Conservation (phyloP, 1,139 yeast species). For the Insectozyma bohioensis region DNA sequence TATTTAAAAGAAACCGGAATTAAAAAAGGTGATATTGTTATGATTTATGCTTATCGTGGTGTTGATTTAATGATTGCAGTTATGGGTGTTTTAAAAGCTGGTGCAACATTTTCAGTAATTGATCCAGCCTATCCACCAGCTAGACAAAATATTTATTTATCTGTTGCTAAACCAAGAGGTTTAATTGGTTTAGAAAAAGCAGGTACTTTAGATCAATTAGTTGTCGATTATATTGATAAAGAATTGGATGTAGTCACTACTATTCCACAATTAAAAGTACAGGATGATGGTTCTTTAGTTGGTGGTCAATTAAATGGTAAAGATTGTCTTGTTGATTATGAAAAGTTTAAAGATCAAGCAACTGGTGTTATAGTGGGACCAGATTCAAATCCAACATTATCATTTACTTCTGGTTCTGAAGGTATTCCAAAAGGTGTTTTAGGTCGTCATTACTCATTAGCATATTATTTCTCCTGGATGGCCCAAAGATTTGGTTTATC, state of each 20-base stretch:
- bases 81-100: conserved; percentile 96
- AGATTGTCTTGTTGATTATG: conserved; percentile 55
- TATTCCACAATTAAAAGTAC: conserved; percentile 74
- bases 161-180: conserved; percentile 92
- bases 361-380: conserved; percentile 97
- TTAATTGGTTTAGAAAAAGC: conserved; percentile 89
- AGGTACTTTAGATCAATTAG: conserved; percentile 74
- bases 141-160: conserved; percentile 87
- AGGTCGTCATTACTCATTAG: conserved; percentile 95
- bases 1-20: conserved; percentile 80
- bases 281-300: conserved; percentile 69
- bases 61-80: conserved; percentile 96
- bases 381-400: conserved; percentile 92
- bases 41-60: conserved; percentile 97
- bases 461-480: conserved; percentile 99
- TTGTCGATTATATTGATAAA: conserved; percentile 68
- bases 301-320: conserved; percentile 48
- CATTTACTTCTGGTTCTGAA: conserved; percentile 98
- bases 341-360: conserved; percentile 48
- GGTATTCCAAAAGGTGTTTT: conserved; percentile 98
- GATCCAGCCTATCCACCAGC: conserved; percentile 99
- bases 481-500: conserved; percentile 75
- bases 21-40: conserved; percentile 87
- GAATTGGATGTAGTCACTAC: conserved; percentile 72
- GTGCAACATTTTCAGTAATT: conserved; percentile 96